Conservation (phyloP, 2,329 filamentous ascomycete genomes). For the Penicillium hordei region DNA sequence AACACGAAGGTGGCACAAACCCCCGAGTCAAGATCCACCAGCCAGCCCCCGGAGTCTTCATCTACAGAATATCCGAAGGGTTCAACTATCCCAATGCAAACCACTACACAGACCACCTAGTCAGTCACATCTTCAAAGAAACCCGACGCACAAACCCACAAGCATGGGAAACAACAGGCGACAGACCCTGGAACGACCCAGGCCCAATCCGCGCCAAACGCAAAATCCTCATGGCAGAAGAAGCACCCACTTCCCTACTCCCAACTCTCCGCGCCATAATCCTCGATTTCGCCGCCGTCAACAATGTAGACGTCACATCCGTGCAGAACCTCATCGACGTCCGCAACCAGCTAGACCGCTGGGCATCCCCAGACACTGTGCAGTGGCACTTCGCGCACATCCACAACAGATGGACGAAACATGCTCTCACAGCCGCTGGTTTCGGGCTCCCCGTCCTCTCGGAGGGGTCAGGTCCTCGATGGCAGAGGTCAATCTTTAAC, state of each 20-base stretch:
- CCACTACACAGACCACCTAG: slow-evolving; percentile 75
- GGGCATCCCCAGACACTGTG: slow-evolving; percentile 72
- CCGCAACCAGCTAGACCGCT: slow-evolving; percentile 85
- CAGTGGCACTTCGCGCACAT: slow-evolving; percentile 91
- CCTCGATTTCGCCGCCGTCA: slow-evolving; percentile 84
- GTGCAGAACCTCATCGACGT: slow-evolving; percentile 87
- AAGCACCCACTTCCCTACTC: slow-evolving; percentile 47
- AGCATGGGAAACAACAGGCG: slow-evolving; percentile 63
- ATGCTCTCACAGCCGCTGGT: slow-evolving; percentile 76
- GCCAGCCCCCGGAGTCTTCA: slow-evolving; percentile 86
- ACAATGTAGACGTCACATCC: slow-evolving; percentile 86
- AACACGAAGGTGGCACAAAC: slow-evolving; percentile 82
- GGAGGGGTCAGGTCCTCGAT: background rate
- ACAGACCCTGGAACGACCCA: slow-evolving; percentile 90
- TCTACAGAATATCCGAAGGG: slow-evolving; percentile 86
- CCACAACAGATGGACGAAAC: slow-evolving; percentile 87
- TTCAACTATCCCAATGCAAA: slow-evolving; percentile 93
- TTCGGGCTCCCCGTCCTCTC: slow-evolving; percentile 69
- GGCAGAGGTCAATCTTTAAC: slow-evolving; percentile 3
- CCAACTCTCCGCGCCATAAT: slow-evolving; percentile 80
- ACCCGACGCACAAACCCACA: slow-evolving; percentile 72
- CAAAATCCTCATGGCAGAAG: slow-evolving; percentile 47
- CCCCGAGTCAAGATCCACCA: slow-evolving; percentile 71
- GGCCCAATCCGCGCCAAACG: slow-evolving; percentile 56
- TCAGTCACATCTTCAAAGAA: slow-evolving; percentile 62